Evolutionary conservation across 2,329 filamentous ascomycete genomes (phyloP), one percentile per base, ranked within the genome.

Genomic region (Sphaerulina vaccinii): DNA sequence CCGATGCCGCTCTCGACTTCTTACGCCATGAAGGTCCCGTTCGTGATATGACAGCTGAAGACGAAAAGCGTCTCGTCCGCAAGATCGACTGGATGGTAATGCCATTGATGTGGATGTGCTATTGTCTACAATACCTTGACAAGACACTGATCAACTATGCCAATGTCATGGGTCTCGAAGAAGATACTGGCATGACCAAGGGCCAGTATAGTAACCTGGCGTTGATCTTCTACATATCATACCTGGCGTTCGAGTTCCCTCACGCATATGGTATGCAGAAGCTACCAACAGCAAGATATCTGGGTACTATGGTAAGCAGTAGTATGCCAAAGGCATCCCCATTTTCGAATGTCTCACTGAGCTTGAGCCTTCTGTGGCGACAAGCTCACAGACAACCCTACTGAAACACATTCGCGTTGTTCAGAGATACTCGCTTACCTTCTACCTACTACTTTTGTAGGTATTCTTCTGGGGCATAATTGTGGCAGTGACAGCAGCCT

Each of bases 221-320:
- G 1, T 49, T 67, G 35, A 55, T 63, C 49, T 72, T 72, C 62
- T 72, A 71, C 44, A 63, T 71, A 24, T 62, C 65, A 1, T 71
- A 70, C 52, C 60, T 72, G 5, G 63, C 64, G 2, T 68, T 72
- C 22, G 71, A 73, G 38, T 69, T 72, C 33, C 70, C 70, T 3
- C 67, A 71, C 45, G 75, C 70, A 5, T 78, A 75, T 55, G 67
- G 76, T 7, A 79, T 81, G 71, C 78, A 81, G 59, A 70, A 74
- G 6, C 65, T 81, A 0, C 79, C 79, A 0, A 75, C 75, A 0
- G 77, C 77, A 23, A 81, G 80, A 58, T 80, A 78, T 49, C 68
- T 82, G 5, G 76, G 76, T 0, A 49, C 58, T 3, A 68, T 65
- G 43, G 70, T n/a, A n/a, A n/a, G n/a, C n/a, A n/a, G n/a, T n/a